Conservation (phyloP, 805 yeast species). For the Cyberlindnera japonica region DNA sequence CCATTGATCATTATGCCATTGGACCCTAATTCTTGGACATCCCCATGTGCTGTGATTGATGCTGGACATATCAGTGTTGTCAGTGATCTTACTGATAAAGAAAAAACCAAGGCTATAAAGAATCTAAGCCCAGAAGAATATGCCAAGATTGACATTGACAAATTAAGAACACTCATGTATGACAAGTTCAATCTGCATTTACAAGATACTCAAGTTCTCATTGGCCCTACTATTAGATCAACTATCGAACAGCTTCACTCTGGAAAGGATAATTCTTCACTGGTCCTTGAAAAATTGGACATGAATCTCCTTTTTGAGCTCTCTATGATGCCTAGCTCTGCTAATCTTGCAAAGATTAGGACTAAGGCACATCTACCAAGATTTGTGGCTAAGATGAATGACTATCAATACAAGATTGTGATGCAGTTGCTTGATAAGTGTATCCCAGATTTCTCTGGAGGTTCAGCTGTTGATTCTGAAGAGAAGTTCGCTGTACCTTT, state of each 20-base stretch:
- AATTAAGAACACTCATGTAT: constrained; percentile 64
- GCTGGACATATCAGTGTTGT: constrained; percentile 90
- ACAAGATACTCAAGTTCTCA: constrained; percentile 82
- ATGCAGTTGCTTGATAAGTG: constrained; percentile 72
- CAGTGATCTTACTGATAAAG: constrained; percentile 75
- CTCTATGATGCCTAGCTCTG: constrained; percentile 81
- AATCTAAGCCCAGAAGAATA: constrained; percentile 67
- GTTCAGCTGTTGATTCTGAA: constrained; percentile 32
- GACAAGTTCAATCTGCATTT: constrained; percentile 77
- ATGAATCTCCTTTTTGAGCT: constrained; percentile 72
- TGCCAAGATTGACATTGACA: constrained; percentile 40
- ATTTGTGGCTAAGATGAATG: constrained; percentile 70
- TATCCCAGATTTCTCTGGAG: constrained; percentile 45
- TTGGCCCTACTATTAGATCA: constrained; percentile 77
- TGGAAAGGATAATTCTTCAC: constrained; percentile 37
- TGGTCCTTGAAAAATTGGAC: constrained; percentile 72
- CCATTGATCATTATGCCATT: constrained; percentile 87
- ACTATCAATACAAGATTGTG: constrained; percentile 84
- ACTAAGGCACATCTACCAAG: constrained; percentile 75
- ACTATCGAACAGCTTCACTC: constrained; percentile 70
- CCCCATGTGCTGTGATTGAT: constrained; percentile 89
- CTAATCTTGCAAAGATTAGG: constrained; percentile 65
- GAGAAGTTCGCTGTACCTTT: constrained; percentile 31
- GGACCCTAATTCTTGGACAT: constrained; percentile 70
- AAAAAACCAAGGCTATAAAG: constrained; percentile 64